These are phyloP conservation scores for Colletotrichum liaoningense DNA, from an alignment of 2,329 filamentous ascomycete genomes.

Conservation along the genomic window DNA sequence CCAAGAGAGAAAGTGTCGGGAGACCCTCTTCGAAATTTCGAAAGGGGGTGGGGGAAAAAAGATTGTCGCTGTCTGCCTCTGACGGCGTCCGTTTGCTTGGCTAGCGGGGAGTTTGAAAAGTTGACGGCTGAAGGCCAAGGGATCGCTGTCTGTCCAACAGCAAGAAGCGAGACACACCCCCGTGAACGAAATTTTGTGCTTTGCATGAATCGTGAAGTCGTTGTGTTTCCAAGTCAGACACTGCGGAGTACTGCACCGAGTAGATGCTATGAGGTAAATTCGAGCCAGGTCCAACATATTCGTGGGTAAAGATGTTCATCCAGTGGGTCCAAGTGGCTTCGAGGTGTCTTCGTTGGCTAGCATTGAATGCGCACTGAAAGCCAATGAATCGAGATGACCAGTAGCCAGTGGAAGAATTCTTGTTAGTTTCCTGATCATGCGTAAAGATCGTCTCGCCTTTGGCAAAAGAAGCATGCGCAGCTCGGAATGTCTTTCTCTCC, in stretches of 20 bases:
- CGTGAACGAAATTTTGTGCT: not conserved
- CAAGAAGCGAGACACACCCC: not conserved
- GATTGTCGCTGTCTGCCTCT: constrained; percentile 36
- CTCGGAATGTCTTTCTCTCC: not conserved
- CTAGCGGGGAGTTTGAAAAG: constrained; percentile 7
- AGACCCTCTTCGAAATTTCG: constrained; percentile 36
- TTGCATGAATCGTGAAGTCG: not conserved
- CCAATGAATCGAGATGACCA: not conserved
- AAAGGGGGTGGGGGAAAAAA: constrained; percentile 29
- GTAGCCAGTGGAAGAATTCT: no score
- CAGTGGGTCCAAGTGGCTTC: no score
- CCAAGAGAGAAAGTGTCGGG: constrained; percentile 27
- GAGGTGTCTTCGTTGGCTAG: not conserved
- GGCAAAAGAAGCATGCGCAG: not conserved
- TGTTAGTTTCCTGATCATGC: not conserved
- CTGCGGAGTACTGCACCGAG: not conserved
- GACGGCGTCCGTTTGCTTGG: constrained; percentile 16
- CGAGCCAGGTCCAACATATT: not conserved
- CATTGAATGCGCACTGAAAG: not conserved
- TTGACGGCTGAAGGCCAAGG: not conserved
- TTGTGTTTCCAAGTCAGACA: not conserved
- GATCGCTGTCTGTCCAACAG: not conserved
- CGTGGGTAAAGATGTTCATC: no score
- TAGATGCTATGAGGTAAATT: not conserved
- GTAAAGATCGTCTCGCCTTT: not conserved